Evolutionary conservation across 352 stramenopile genomes (phyloP).

Genomic region (Globisporangium heterothallicum): DNA sequence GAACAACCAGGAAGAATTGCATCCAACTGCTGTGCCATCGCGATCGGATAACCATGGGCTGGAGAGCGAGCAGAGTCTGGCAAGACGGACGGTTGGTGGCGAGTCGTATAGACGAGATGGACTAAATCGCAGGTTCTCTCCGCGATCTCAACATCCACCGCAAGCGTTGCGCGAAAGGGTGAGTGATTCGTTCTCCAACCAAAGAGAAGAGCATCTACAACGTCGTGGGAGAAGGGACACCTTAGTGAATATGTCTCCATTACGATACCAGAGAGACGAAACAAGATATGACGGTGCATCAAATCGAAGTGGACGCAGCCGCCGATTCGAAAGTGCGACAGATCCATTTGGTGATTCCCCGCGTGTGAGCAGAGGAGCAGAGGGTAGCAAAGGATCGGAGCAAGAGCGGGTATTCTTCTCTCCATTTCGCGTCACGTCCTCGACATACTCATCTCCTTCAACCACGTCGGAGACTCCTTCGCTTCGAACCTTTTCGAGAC

Average conservation of each 20-base stretch:
- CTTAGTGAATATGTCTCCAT: constrained; percentile 3
- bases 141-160: no score
- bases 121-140: no score
- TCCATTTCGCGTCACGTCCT: not conserved
- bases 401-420: constrained; percentile 4
- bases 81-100: not conserved
- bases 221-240: not conserved
- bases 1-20: constrained; percentile 5
- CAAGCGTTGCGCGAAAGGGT: no score
- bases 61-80: not conserved
- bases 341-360: not conserved
- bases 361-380: not conserved
- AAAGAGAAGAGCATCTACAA: not conserved
- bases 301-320: not conserved
- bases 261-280: constrained; percentile 4
- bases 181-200: not conserved
- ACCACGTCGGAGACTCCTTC: not conserved
- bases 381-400: not conserved
- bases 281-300: not conserved
- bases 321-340: no score
- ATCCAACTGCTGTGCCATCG: not conserved
- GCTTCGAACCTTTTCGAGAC: not conserved
- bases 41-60: not conserved
- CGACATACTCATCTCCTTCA: not conserved
- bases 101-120: no score